Evolutionary conservation across 352 stramenopile genomes (phyloP).

Genomic region (Phytophthora syringae): DNA sequence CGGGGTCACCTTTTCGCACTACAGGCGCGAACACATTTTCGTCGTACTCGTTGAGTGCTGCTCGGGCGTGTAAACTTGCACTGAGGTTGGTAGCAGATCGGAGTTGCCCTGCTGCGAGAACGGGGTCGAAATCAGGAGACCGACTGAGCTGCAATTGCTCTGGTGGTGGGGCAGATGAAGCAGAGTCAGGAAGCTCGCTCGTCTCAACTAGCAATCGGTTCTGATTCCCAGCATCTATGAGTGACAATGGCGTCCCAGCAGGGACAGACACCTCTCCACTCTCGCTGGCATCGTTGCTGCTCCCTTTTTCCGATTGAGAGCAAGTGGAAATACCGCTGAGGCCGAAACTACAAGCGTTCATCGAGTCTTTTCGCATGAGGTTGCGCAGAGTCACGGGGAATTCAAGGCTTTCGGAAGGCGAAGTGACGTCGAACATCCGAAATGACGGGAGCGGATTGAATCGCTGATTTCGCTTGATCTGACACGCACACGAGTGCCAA

Average conservation of each 20-base stretch:
- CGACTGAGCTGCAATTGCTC: conserved; percentile 54
- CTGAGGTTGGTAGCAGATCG: conserved; percentile 37
- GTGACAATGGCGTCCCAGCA: conserved; percentile 8
- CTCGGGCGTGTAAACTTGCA: conserved; percentile 42
- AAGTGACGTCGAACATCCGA: conserved; percentile 78
- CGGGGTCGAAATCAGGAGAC: conserved; percentile 56
- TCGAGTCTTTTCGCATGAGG: conserved; percentile 39
- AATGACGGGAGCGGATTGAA: conserved; percentile 73
- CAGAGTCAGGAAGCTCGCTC: conserved; percentile 30
- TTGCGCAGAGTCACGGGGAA: conserved; percentile 67
- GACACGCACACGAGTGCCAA: conserved; percentile 56
- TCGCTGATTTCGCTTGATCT: conserved; percentile 43
- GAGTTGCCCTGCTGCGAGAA: conserved; percentile 27
- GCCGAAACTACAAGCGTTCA: conserved; percentile 5
- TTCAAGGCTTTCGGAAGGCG: conserved; percentile 47
- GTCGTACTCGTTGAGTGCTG: conserved; percentile 70
- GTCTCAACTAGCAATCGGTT: conserved; percentile 24
- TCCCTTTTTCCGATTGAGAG: conserved; percentile 12
- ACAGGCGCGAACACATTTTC: conserved; percentile 58
- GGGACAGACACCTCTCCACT: conserved; percentile 8
- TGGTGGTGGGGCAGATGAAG: conserved; percentile 17
- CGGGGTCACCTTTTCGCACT: conserved; percentile 1
- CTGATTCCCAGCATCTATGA: conserved; percentile 8
- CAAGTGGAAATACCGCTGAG: neutral
- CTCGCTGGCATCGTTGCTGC: neutral